These are phyloP conservation scores for Prunus padus DNA, from an alignment of 306 rosid genomes.

Conservation along the genomic window DNA sequence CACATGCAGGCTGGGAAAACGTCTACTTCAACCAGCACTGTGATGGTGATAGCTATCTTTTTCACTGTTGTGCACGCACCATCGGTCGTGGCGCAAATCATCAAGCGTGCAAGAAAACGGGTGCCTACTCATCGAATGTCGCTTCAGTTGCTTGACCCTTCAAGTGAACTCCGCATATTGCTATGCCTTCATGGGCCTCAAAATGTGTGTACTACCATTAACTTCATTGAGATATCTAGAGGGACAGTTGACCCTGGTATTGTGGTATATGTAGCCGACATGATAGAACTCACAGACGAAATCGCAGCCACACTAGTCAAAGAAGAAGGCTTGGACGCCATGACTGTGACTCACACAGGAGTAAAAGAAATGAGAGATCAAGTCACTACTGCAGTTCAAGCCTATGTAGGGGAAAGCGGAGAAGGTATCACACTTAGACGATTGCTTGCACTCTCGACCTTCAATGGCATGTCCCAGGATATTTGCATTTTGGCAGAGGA, in stretches of 20 bases:
- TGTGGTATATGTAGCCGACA: conserved; percentile 61
- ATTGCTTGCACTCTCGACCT: conserved; percentile 54
- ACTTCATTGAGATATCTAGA: conserved; percentile 79
- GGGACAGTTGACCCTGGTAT: conserved; percentile 61
- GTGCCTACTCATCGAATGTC: conserved; percentile 72
- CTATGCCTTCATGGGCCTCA: conserved; percentile 73
- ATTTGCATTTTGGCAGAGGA: conserved; percentile 76
- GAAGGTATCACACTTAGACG: conserved; percentile 56
- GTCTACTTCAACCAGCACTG: conserved; percentile 42
- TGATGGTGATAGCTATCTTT: conserved; percentile 54
- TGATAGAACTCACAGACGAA: conserved; percentile 72
- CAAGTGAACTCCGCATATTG: conserved; percentile 55
- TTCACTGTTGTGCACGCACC: conserved; percentile 73
- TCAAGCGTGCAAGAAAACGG: conserved; percentile 68
- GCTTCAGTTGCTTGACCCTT: conserved; percentile 65
- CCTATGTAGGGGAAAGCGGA: conserved; percentile 39
- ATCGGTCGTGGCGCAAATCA: conserved; percentile 64
- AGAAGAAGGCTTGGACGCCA: conserved; percentile 41
- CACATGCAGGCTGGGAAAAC: conserved; percentile 43
- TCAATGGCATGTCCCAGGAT: conserved; percentile 61
- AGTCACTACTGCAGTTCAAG: conserved; percentile 53
- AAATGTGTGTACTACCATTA: conserved; percentile 50
- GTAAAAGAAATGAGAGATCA: conserved; percentile 59
- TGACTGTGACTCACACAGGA: conserved; percentile 46
- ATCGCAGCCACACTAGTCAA: conserved; percentile 51